Percentiles rank a stretch among this genome's conserved stretches.
phyloP scores from a whole-genome alignment of 305 asterid genomes.

The Withania somnifera region DNA sequence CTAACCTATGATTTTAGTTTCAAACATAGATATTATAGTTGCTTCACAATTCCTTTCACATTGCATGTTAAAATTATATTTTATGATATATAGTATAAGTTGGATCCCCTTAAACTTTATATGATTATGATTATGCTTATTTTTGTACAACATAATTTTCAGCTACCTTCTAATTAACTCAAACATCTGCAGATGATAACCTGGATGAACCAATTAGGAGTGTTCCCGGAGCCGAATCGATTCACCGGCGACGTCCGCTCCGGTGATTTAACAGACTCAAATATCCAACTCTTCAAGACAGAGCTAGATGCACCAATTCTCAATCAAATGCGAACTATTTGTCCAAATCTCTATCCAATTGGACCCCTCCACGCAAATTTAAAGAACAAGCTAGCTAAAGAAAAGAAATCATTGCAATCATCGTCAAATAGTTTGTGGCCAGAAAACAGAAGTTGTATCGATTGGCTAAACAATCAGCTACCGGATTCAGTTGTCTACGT shows the following conservation, averaged over 20 bases:
- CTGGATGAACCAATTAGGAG: constrained; percentile 2
- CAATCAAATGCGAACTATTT: constrained; percentile 22
- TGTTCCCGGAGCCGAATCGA: constrained; percentile 15
- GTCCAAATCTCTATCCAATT: constrained; percentile 53
- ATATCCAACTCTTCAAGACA: not conserved
- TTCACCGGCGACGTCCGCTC: constrained; percentile 21
- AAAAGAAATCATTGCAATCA: constrained; percentile 3
- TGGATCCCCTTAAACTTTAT: too few relatives aligned
- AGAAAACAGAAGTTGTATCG: constrained; percentile 47
- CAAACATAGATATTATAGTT: too few relatives aligned
- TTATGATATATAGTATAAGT: too few relatives aligned
- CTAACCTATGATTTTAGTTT: too few relatives aligned
- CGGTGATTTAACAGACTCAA: not conserved
- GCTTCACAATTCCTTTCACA: too few relatives aligned
- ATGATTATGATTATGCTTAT: not conserved
- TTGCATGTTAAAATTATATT: too few relatives aligned
- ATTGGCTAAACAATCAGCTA: constrained; percentile 55
- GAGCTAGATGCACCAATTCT: constrained; percentile 45
- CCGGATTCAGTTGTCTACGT: constrained; percentile 50
- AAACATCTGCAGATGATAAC: not conserved
- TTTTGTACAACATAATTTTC: not conserved
- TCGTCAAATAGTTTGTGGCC: constrained; percentile 50
- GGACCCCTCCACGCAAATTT: constrained; percentile 65
- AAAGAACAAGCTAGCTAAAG: constrained; percentile 19
- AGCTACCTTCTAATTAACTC: not conserved